phyloP scores from a whole-genome alignment of 257 asterid genomes.

The Salvia rosmarinus region DNA sequence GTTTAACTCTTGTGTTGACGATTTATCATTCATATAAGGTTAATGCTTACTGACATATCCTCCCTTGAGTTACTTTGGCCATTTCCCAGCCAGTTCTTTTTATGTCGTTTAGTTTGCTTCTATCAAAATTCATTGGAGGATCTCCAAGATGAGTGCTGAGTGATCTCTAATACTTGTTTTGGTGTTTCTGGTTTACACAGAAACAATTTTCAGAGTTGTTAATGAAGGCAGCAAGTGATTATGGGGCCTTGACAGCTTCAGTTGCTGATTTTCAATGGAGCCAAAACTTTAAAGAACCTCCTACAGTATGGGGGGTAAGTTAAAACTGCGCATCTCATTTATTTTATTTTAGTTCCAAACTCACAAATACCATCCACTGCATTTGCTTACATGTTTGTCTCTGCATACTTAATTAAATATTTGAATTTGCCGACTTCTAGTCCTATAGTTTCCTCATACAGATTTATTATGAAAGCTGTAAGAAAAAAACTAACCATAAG shows the following conservation, averaged over 20 bases:
- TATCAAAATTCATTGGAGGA: neutral
- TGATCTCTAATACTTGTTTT: constrained; percentile 13
- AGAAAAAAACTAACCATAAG: neutral
- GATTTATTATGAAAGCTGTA: constrained; percentile 7
- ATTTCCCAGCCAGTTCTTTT: neutral
- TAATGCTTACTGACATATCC: constrained; percentile 7
- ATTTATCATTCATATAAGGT: neutral
- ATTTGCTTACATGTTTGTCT: constrained; percentile 3
- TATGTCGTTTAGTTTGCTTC: neutral
- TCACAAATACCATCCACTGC: neutral
- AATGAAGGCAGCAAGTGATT: constrained; percentile 97
- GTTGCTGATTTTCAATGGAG: constrained; percentile 95
- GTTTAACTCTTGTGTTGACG: constrained; percentile 1
- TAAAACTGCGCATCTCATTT: constrained; percentile 15
- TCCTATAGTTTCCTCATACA: too few relatives aligned
- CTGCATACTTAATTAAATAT: neutral
- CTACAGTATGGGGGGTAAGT: constrained; percentile 96
- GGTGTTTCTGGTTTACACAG: constrained; percentile 48
- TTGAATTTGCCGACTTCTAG: neutral
- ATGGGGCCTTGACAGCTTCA: constrained; percentile 93
- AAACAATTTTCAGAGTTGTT: constrained; percentile 96
- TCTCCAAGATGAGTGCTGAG: constrained; percentile 11
- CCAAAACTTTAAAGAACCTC: constrained; percentile 95
- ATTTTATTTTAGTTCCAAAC: neutral
- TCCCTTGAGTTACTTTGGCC: constrained; percentile 2